These are phyloP conservation scores for Pestalotiopsis sp. DNA, from an alignment of 2,329 filamentous ascomycete species.

Conservation along the genomic window DNA sequence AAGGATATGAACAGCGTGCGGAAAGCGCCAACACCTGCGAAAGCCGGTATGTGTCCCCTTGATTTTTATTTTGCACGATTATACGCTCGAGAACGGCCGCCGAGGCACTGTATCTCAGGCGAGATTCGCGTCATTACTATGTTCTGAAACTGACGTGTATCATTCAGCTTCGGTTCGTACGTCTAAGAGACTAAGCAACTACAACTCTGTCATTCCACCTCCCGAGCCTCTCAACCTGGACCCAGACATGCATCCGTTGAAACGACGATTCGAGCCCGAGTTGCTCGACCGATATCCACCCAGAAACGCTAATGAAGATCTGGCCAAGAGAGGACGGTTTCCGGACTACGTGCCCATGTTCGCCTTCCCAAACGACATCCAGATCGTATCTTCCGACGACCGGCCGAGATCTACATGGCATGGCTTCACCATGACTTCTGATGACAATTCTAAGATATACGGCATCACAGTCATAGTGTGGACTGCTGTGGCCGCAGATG, in stretches of 20 bases:
- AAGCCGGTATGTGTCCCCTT: slow-evolving; percentile 63
- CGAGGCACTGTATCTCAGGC: not conserved
- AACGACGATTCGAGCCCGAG: slow-evolving; percentile 94
- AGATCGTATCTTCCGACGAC: slow-evolving; percentile 93
- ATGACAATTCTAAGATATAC: slow-evolving; percentile 89
- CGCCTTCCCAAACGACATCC: slow-evolving; percentile 96
- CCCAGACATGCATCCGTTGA: slow-evolving; percentile 93
- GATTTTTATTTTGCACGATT: not conserved
- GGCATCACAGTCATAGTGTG: slow-evolving; percentile 91
- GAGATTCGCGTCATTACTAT: slow-evolving; percentile 16
- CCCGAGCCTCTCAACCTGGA: slow-evolving; percentile 89
- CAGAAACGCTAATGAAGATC: slow-evolving; percentile 78
- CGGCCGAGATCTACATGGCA: slow-evolving; percentile 97
- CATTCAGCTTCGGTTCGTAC: slow-evolving; percentile 68
- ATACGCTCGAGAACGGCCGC: not conserved
- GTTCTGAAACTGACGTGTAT: slow-evolving; percentile 31
- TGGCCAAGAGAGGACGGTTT: slow-evolving; percentile 80
- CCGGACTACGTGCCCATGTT: slow-evolving; percentile 99
- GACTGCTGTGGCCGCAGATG: slow-evolving; percentile 80
- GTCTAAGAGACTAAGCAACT: slow-evolving; percentile 88
- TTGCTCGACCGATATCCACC: slow-evolving; percentile 92
- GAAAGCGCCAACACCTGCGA: slow-evolving; percentile 76
- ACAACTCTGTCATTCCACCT: slow-evolving; percentile 95
- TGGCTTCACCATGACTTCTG: slow-evolving; percentile 96
- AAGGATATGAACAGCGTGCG: slow-evolving; percentile 95